These are phyloP conservation scores for Neofusicoccum ribis DNA, from an alignment of 2,329 filamentous ascomycete species.

Conservation along the genomic window DNA sequence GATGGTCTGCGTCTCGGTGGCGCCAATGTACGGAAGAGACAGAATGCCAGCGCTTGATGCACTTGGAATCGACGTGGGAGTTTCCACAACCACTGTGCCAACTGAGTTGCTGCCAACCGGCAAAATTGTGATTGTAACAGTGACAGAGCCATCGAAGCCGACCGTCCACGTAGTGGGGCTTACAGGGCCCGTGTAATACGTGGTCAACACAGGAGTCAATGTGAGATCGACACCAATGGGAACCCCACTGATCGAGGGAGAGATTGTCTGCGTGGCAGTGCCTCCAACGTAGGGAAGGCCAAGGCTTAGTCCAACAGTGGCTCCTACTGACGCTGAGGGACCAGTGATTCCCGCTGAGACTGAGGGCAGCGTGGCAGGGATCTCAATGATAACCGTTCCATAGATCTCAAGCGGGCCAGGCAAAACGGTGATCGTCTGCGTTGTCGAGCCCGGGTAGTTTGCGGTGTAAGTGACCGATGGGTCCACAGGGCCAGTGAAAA, in stretches of 20 bases:
- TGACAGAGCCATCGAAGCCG: neutral
- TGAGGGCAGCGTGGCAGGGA: neutral
- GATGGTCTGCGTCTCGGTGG: neutral
- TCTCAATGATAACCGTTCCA: neutral
- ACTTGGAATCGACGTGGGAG: neutral
- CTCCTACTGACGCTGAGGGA: too few species aligned
- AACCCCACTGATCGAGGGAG: neutral
- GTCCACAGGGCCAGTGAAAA: neutral
- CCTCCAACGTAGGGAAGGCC: neutral
- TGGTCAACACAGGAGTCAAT: neutral
- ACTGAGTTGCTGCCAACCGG: neutral
- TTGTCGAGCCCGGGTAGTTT: neutral
- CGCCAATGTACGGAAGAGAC: neutral
- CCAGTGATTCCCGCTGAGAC: neutral
- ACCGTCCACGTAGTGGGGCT: neutral
- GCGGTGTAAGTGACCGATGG: neutral
- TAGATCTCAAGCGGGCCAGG: neutral
- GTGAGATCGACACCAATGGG: neutral
- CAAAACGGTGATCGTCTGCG: neutral
- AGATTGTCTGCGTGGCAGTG: neutral
- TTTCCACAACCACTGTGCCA: constrained; percentile 1
- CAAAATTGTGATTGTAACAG: neutral
- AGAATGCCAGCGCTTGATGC: neutral
- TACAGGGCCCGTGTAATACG: neutral
- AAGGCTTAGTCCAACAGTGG: too few species aligned